These are phyloP conservation scores for Schizochytrium sp. DNA, from an alignment of 108 stramenopile species.

Conservation along the genomic window DNA sequence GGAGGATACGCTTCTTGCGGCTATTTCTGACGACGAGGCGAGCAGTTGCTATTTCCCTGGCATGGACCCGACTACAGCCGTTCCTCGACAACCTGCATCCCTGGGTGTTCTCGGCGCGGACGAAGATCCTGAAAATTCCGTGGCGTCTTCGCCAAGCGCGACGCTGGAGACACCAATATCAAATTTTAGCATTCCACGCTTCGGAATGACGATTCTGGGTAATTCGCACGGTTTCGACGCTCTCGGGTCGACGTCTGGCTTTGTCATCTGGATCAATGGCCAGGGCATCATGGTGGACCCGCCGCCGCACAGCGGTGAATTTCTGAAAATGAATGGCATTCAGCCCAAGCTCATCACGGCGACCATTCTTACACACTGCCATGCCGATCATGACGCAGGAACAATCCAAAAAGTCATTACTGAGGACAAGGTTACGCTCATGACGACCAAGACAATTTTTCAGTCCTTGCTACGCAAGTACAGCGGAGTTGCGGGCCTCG, in stretches of 20 bases:
- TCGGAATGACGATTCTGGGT: slow-evolving; percentile 81
- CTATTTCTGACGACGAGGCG: slow-evolving; percentile 34
- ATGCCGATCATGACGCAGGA: slow-evolving; percentile 34
- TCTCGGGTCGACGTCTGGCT: slow-evolving; percentile 26
- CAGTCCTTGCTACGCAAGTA: slow-evolving; percentile 35
- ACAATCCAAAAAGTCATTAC: slow-evolving; percentile 30
- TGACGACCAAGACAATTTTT: slow-evolving; percentile 30
- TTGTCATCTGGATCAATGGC: slow-evolving; percentile 37
- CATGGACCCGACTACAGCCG: background rate
- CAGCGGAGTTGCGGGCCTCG: slow-evolving; percentile 20
- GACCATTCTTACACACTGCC: slow-evolving; percentile 31
- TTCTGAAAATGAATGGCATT: slow-evolving; percentile 24
- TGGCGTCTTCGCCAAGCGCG: too few species aligned
- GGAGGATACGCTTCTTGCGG: slow-evolving; percentile 61
- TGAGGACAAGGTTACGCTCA: slow-evolving; percentile 25
- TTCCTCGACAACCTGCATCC: background rate
- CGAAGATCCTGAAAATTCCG: background rate
- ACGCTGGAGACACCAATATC: background rate
- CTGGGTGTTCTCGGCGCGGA: background rate
- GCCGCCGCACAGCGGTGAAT: slow-evolving; percentile 35
- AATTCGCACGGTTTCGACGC: slow-evolving; percentile 78
- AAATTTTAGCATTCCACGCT: slow-evolving; percentile 65
- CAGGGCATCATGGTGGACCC: slow-evolving; percentile 60
- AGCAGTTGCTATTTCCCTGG: slow-evolving; percentile 55
- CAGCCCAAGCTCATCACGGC: slow-evolving; percentile 27